These are phyloP conservation scores for Plectosphaerella sp. DNA, from an alignment of 2,329 filamentous ascomycete genomes.

Conservation along the genomic window DNA sequence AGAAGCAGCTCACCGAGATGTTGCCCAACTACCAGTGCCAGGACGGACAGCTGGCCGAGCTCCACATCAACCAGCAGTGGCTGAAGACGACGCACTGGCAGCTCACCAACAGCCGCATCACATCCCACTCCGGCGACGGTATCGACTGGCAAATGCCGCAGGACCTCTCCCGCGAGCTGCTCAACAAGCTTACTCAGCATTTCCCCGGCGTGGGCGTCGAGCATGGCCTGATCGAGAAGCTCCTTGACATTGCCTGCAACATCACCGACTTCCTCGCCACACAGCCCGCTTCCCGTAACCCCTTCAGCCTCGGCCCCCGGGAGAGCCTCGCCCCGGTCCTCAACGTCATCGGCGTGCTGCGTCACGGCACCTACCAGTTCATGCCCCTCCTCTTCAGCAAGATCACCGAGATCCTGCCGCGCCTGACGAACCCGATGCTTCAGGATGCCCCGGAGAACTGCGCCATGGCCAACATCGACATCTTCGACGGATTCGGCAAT, in stretches of 20 bases:
- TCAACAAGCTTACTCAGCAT: conserved; percentile 62
- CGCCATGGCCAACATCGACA: conserved; percentile 51
- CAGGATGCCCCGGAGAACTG: conserved; percentile 53
- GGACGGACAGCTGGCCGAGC: conserved; percentile 50
- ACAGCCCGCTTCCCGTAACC: conserved; percentile 54
- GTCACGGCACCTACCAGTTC: conserved; percentile 73
- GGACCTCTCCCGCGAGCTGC: conserved; percentile 57
- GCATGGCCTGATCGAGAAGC: conserved; percentile 63
- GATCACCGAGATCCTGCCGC: conserved; percentile 66
- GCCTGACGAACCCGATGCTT: conserved; percentile 55
- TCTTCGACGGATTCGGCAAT: conserved; percentile 63
- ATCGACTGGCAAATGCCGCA: conserved; percentile 61
- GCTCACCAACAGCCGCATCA: conserved; percentile 49
- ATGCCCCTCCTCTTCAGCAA: conserved; percentile 73
- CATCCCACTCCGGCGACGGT: conserved; percentile 41
- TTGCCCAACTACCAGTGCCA: conserved; percentile 47
- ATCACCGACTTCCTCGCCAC: conserved; percentile 69
- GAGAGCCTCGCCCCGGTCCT: conserved; percentile 70
- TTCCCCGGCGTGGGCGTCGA: conserved; percentile 72
- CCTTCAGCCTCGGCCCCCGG: conserved; percentile 63
- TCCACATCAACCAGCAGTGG: conserved; percentile 60
- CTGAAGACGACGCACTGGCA: conserved; percentile 62
- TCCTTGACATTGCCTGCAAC: conserved; percentile 71
- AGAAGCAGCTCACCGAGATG: conserved; percentile 58
- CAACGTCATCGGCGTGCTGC: conserved; percentile 63